Base-by-base conservation (phyloP, 2,329 filamentous ascomycete genomes). In the Lithohypha guttulata region DNA sequence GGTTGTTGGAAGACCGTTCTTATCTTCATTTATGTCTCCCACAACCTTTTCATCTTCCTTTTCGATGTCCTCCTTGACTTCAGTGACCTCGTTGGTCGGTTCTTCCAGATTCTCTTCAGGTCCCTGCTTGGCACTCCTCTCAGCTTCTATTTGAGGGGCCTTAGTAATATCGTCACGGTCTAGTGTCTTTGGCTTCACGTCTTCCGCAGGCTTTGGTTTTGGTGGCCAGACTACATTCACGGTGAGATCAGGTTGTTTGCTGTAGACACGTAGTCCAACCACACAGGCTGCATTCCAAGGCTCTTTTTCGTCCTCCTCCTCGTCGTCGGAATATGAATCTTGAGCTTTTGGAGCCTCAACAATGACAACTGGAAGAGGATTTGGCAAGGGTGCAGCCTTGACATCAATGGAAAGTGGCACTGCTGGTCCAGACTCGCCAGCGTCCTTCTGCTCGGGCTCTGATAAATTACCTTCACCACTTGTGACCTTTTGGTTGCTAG, bases 211-310 rank as follows among this genome's bases (percentile, higher is more conserved):
- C 31, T 59, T 54, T 9, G 62, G 58, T 37, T 59, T 65, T 35
- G 61, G 60, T 17, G 34, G 34, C 34, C 34, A 36, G 7, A 70
- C 55, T 4, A 74, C 70, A 44, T 67, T 60, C n/a, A 77, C 63
- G 5, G 59, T 64, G 23, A 74, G 62, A 28, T 36, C 34, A 2
- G 34, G 20, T n/a, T 26, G 21, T 19, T 36, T 56, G 48, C n/a
- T 56, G 50, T 74, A 77, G 0, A 78, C 72, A 4, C 71, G 61
- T 20, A 78, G 53, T 0, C 74, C 74, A 3, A 77, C 65, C 11
- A 77, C 71, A 44, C 71, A 75, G 1, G 76, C 64, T 1, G 74
- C 74, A 49, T 77, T 75, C 74, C 74, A 78, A 0, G 71, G 71
- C 43, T 61, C 45, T 29, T 36, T 34, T 10, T 41, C 32, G 18